Evolutionary conservation across 2,329 filamentous ascomycete species (phyloP).

Genomic region (Hymenoscyphus albidus): DNA sequence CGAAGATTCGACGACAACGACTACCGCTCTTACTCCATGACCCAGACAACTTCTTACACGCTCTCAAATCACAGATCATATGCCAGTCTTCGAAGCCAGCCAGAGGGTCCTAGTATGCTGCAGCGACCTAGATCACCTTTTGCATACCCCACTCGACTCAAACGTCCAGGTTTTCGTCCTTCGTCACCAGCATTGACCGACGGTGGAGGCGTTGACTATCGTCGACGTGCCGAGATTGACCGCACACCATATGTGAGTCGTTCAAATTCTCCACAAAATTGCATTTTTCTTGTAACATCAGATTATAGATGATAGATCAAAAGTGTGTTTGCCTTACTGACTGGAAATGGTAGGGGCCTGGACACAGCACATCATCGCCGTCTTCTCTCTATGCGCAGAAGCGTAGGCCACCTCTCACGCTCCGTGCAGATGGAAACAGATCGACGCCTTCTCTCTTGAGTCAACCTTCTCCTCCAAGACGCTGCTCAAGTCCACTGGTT

Average conservation of each 20-base stretch:
- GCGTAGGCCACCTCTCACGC: constrained; percentile 26
- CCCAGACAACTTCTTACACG: constrained; percentile 41
- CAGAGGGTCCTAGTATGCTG: constrained; percentile 38
- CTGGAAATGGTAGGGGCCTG: constrained; percentile 19
- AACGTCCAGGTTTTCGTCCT: constrained; percentile 45
- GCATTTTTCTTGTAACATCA: neutral
- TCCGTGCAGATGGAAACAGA: constrained; percentile 30
- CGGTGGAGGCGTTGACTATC: constrained; percentile 34
- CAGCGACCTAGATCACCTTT: constrained; percentile 57
- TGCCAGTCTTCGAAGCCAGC: constrained; percentile 46
- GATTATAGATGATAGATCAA: neutral
- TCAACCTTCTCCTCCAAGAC: constrained; percentile 28
- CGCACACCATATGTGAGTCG: constrained; percentile 29
- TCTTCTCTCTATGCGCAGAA: constrained; percentile 32
- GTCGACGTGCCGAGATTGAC: constrained; percentile 34
- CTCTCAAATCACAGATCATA: constrained; percentile 47
- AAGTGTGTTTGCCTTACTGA: neutral
- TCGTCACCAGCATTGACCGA: constrained; percentile 35
- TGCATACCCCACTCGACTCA: constrained; percentile 55
- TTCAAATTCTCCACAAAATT: neutral
- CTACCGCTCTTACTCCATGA: constrained; percentile 53
- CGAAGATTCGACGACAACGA: constrained; percentile 44
- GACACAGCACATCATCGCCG: constrained; percentile 30
- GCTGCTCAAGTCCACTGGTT: constrained; percentile 27
- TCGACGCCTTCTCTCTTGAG: constrained; percentile 31